Conservation (phyloP, 805 yeast genomes). For the Pichia kluyveri region DNA sequence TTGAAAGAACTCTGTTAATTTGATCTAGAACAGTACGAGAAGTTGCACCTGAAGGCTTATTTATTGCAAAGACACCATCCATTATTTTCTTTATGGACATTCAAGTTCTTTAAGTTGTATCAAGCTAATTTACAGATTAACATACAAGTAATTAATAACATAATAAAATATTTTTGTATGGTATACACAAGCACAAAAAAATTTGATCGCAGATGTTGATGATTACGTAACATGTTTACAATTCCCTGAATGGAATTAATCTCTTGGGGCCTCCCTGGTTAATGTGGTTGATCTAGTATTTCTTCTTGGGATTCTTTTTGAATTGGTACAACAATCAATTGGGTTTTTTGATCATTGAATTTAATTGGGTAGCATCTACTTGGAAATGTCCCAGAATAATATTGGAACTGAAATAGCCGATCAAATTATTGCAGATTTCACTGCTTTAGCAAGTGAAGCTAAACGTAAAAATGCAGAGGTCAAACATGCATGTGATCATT, state of each 20-base stretch:
- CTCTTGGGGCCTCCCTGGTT: too few species aligned
- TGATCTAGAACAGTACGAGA: slow-evolving; percentile 67
- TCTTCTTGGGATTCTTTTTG: too few species aligned
- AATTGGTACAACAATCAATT: too few species aligned
- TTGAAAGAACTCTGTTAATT: slow-evolving; percentile 54
- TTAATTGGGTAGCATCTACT: not conserved
- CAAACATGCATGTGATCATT: slow-evolving; percentile 44
- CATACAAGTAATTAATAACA: too few species aligned
- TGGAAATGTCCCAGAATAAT: not conserved
- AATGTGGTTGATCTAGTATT: too few species aligned
- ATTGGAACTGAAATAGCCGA: slow-evolving; percentile 1
- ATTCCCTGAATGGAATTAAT: too few species aligned
- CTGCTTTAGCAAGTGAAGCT: slow-evolving; percentile 55
- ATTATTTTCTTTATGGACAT: slow-evolving; percentile 27
- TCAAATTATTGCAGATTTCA: slow-evolving; percentile 38
- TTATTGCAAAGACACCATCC: slow-evolving; percentile 92
- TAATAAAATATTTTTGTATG: too few species aligned
- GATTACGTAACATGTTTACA: too few species aligned
- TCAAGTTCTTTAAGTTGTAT: not conserved
- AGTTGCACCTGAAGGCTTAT: slow-evolving; percentile 79
- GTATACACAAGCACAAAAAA: too few species aligned
- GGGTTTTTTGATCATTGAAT: too few species aligned
- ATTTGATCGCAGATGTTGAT: too few species aligned
- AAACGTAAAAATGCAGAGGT: slow-evolving; percentile 66
- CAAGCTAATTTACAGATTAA: too few species aligned